Conservation (phyloP, 148 eudicot species). For the Fagopyrum tataricum region DNA sequence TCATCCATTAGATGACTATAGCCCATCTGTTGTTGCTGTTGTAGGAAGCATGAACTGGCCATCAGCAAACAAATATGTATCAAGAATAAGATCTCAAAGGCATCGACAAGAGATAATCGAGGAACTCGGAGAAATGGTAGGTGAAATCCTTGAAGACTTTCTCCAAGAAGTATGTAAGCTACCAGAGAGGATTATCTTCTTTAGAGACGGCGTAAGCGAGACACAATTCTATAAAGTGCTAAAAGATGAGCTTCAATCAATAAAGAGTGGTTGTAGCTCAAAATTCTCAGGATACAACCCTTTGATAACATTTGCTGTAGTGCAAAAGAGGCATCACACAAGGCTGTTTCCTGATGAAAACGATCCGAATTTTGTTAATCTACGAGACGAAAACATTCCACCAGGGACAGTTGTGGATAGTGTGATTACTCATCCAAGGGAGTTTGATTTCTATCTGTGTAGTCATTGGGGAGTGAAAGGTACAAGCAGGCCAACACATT, state of each 20-base stretch:
- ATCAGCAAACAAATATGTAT: constrained; percentile 69
- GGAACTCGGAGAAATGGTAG: constrained; percentile 66
- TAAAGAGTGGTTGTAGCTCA: constrained; percentile 39
- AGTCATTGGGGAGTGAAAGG: constrained; percentile 95
- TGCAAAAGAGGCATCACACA: constrained; percentile 91
- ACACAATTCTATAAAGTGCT: constrained; percentile 86
- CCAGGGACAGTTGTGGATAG: constrained; percentile 93
- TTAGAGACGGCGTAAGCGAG: constrained; percentile 93
- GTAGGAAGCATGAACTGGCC: constrained; percentile 95
- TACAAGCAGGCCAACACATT: constrained; percentile 81
- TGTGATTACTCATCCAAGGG: constrained; percentile 74
- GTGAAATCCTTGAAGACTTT: constrained; percentile 63
- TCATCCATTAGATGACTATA: constrained; percentile 78
- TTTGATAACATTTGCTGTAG: constrained; percentile 73
- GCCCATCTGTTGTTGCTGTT: constrained; percentile 94
- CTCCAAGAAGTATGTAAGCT: constrained; percentile 40
- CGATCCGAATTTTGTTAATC: constrained; percentile 26
- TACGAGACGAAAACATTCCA: constrained; percentile 54
- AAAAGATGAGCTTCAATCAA: constrained; percentile 57
- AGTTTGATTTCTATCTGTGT: constrained; percentile 82
- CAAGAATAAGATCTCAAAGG: constrained; percentile 85
- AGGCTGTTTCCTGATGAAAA: constrained; percentile 59
- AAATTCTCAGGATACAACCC: constrained; percentile 59
- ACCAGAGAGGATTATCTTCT: constrained; percentile 66
- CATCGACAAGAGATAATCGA: constrained; percentile 92